Base-by-base conservation (phyloP, 345 rosid species). In the Eucalyptus brandiana region DNA sequence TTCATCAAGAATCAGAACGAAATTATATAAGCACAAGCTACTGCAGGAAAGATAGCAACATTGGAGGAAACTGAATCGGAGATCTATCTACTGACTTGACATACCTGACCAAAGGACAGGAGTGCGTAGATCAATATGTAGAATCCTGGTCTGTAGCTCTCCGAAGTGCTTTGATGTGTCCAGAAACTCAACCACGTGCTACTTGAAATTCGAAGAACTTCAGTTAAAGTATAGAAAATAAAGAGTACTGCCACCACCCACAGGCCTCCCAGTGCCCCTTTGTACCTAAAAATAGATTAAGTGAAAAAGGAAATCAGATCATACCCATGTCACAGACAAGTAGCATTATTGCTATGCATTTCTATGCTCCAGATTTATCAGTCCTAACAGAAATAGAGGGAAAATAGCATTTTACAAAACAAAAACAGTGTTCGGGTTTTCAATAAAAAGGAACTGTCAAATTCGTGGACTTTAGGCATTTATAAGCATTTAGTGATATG, bases 181-280 rank as follows among this genome's bases (percentile, higher is more conserved):
- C 99, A 98, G 89, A 92, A 89, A 91, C 99, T 95, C 92, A 97
- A 94, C 99, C 99, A 98, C 19, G 95, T 95, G 94, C 99, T 98
- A 90, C 99, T 95, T 72, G 94, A 95, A 90, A 98, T 94, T 93
- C 98, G 94, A 80, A 98, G 95, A 91, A 92, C 94, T 94, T 98
- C 99, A 40, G 98, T 95, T 62, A 89, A 86, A 69, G 95, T 89
- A 89, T 97, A 96, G 93, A 96, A 98, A 49, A 91, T 89, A 83
- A 98, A 95, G 60, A 97, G 93, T 91, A 97, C 89, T 91, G 93
- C 93, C 18, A 97, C 96, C 72, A 95, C 98, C 99, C 97, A 95
- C 37, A 95, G 91, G 89, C 99, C 99, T 54, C 99, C 99, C 54
- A 97, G 90, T 88, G 99, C 99, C 86, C 94, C 92, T 92, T 94